Evolutionary conservation across 2,329 filamentous ascomycete species (phyloP), one percentile per base, ranked within the genome.

Genomic region (Pyrenophora teres): DNA sequence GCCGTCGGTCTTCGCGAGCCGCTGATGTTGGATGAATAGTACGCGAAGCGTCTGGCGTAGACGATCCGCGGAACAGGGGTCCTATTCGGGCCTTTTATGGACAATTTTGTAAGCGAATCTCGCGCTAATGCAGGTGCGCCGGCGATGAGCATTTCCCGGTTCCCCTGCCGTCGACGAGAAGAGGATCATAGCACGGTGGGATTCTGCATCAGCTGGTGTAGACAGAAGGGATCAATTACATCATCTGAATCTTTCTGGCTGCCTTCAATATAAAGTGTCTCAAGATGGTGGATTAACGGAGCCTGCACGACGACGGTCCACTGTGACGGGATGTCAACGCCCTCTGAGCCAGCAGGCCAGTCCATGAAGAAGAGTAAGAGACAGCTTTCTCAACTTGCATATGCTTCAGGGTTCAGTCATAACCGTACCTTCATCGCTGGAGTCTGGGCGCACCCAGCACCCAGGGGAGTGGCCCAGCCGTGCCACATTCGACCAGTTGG

Each of bases 51-150:
- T 37, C 39, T 46, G 25, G 33, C 23, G 39, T 39, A 15, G 39
- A 25, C n/a, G 30, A 36, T 40, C 33, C 33, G 30, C 46, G 40
- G 38, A 33, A 25, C 39, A 23, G 32, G 33, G 33, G 31, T 13
- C 4, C 3, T 13, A 21, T 21, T 43, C 49, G 44, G 44, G 32
- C 48, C 33, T 52, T 52, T 52, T 48, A 25, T 46, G 49, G 49
- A 40, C 15, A 38, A 41, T 35, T 25, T 23, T 25, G 19, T 39
- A 48, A 42, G 49, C 43, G 44, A 48, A 33, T 13, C 25, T 47
- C 37, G 16, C 25, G 35, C 49, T 48, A 36, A 47, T 39, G 44
- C 44, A 48, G 49, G 38, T 46, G 42, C 45, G 32, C 37, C 39
- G 33, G 49, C 25, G 44, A 38, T 19, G 21, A 16, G 38, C 43